Percentiles rank a stretch among this genome's conserved stretches.
Evolutionary conservation across 1,139 yeast species (phyloP).

Genomic region (Torulaspora pretoriensis): DNA sequence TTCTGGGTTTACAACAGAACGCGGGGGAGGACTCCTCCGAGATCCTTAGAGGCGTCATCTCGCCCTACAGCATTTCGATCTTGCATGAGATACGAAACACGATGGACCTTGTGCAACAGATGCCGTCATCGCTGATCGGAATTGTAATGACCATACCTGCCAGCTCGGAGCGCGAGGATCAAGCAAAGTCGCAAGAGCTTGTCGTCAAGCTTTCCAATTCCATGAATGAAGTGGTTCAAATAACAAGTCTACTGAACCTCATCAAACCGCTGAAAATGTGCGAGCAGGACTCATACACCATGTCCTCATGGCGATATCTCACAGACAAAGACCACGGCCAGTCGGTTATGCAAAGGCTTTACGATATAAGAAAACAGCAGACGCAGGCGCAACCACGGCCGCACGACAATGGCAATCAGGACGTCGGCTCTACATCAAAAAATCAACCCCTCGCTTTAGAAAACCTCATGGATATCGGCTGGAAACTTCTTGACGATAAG

Average conservation of each 20-base stretch:
- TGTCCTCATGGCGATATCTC: conserved; percentile 5
- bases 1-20: conserved; percentile 29
- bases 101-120: conserved; percentile 28
- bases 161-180: conserved; percentile 10
- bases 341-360: conserved; percentile 10
- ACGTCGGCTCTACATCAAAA: not conserved
- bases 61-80: conserved; percentile 32
- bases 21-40: conserved; percentile 21
- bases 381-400: not conserved
- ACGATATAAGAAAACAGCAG: conserved; percentile 1
- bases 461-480: conserved; percentile 26
- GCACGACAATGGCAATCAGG: not conserved
- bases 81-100: conserved; percentile 29
- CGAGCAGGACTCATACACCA: conserved; percentile 23
- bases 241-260: conserved; percentile 30
- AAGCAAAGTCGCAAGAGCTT: conserved; percentile 25
- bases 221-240: conserved; percentile 35
- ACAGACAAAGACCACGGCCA: not conserved
- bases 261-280: conserved; percentile 33
- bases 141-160: conserved; percentile 24
- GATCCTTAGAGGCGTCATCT: conserved; percentile 26
- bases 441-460: conserved; percentile 13
- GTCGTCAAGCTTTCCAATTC: conserved; percentile 33
- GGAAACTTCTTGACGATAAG: conserved; percentile 30
- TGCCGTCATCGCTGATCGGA: conserved; percentile 33